A percentile compares a stretch with the other conserved stretches of the same genome.
These are phyloP conservation scores for Lactarius psammicola DNA, from an alignment of 768 basidiomycete species.

Conservation along the genomic window DNA sequence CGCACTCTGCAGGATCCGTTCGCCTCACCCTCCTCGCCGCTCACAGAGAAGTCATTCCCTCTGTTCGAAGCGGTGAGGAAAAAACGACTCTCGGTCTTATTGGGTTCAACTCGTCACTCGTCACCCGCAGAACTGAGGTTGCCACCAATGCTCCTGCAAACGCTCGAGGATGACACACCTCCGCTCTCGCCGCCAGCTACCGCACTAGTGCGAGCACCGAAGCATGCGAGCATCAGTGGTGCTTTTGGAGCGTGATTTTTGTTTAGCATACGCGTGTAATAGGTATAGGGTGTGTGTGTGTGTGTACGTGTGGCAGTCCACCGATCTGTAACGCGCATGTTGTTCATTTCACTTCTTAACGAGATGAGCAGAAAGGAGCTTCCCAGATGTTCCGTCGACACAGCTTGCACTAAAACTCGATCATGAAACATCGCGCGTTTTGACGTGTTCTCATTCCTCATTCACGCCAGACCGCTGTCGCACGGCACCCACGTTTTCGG, in stretches of 20 bases:
- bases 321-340: slow-evolving; percentile 27
- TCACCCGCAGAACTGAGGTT: slow-evolving; percentile 17
- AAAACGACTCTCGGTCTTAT: slow-evolving; percentile 16
- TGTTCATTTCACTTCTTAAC: slow-evolving; percentile 22
- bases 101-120: slow-evolving; percentile 17
- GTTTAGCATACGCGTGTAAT: slow-evolving; percentile 21
- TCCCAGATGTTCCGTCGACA: slow-evolving; percentile 11
- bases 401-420: slow-evolving; percentile 20
- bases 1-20: slow-evolving; percentile 23
- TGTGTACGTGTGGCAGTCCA: slow-evolving; percentile 24
- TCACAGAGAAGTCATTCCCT: slow-evolving; percentile 21
- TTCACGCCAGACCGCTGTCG: slow-evolving; percentile 22
- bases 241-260: slow-evolving; percentile 25
- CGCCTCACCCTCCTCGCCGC: slow-evolving; percentile 18
- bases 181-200: slow-evolving; percentile 19
- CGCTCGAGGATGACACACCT: slow-evolving; percentile 11
- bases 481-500: slow-evolving; percentile 22
- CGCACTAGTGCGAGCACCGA: slow-evolving; percentile 14
- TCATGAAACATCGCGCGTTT: slow-evolving; percentile 21
- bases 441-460: slow-evolving; percentile 21
- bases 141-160: slow-evolving; percentile 7
- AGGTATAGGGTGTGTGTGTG: slow-evolving; percentile 21
- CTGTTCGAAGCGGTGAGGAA: slow-evolving; percentile 20
- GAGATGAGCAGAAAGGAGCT: slow-evolving; percentile 23
- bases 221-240: slow-evolving; percentile 20